Evolutionary conservation across 2,329 filamentous ascomycete species (phyloP).

Genomic region (Aspergillus amoenus): DNA sequence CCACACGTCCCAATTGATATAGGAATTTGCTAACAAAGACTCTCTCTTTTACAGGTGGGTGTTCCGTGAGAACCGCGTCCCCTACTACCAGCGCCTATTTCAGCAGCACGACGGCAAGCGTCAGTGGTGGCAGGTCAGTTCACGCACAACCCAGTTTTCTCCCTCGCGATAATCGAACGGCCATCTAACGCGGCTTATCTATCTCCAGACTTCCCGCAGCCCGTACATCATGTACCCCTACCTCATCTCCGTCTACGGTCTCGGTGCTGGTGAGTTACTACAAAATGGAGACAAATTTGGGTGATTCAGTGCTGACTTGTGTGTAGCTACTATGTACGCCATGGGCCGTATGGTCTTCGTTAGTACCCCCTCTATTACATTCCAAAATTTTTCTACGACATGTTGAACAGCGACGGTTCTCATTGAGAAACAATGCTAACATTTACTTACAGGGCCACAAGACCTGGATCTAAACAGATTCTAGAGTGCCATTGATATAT

Average conservation of each 20-base stretch:
- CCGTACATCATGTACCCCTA: conserved; percentile 61
- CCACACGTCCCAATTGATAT: not conserved
- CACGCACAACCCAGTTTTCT: conserved; percentile 2
- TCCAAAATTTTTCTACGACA: not conserved
- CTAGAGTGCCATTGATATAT: not conserved
- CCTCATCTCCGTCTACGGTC: conserved; percentile 53
- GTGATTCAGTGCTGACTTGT: conserved; percentile 17
- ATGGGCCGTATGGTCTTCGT: conserved; percentile 47
- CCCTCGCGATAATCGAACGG: not conserved
- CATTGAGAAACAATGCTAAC: conserved; percentile 18
- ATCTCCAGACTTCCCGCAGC: conserved; percentile 53
- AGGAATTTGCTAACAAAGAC: conserved; percentile 19
- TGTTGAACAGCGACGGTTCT: not conserved
- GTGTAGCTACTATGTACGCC: conserved; percentile 39
- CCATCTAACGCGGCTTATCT: conserved; percentile 2
- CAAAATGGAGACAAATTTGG: not conserved
- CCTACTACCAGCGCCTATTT: conserved; percentile 66
- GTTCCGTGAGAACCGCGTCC: conserved; percentile 67
- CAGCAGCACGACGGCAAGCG: conserved; percentile 66
- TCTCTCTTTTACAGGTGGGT: conserved; percentile 44
- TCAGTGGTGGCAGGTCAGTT: conserved; percentile 67
- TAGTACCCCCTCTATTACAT: conserved; percentile 23
- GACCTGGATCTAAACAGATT: conserved; percentile 54
- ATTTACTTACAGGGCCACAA: conserved; percentile 56
- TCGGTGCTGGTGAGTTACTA: conserved; percentile 47